Evolutionary conservation across 2,329 filamentous ascomycete genomes (phyloP), one percentile per base, ranked within the genome.

Genomic region (Penicillium sp.): DNA sequence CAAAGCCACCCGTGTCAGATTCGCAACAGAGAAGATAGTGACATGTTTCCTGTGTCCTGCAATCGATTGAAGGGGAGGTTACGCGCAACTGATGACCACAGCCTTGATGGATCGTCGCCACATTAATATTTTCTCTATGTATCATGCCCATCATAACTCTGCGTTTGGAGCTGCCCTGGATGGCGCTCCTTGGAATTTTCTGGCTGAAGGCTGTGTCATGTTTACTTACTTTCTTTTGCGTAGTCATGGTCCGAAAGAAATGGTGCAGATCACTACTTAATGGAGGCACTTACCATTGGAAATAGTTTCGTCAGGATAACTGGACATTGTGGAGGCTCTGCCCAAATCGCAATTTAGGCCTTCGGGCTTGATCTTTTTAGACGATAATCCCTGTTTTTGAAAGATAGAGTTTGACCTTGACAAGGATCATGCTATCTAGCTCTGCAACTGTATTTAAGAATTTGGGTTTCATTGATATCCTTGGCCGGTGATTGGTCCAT

Each of bases 401-500:
- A 33, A 33, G 31, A 39, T 39, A 39, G 35, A 39, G 35, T 39
- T 19, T 19, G 4, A 39, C 1, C 14, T 39, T 19, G 7, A 19
- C 16, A 39, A 19, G 35, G 7, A 39, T 39, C 8, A 33, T 3
- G 19, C 19, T 42, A 10, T 22, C 39, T 42, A 21, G 19, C 19
- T 8, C 10, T 39, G n/a, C 7, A 19, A n/a, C 8, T 8, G 26
- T 26, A 26, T 14, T 27, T 47, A 13, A 14, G 16, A 21, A 11
- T 33, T 14, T 43, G 24, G 19, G 26, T 16, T 24, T 31, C 24
- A 4, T 29, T 13, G 22, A n/a, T 24, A 19, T 24, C 24, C 33
- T 24, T 9, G 51, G 13, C 33, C 42, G 51, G 21, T 62, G 54
- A 64, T 64, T 64, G 59, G 62, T 42, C 39, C 54, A 64, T 64